Evolutionary conservation across 2,329 filamentous ascomycete species (phyloP).

Genomic region (Penicillium decumbens): DNA sequence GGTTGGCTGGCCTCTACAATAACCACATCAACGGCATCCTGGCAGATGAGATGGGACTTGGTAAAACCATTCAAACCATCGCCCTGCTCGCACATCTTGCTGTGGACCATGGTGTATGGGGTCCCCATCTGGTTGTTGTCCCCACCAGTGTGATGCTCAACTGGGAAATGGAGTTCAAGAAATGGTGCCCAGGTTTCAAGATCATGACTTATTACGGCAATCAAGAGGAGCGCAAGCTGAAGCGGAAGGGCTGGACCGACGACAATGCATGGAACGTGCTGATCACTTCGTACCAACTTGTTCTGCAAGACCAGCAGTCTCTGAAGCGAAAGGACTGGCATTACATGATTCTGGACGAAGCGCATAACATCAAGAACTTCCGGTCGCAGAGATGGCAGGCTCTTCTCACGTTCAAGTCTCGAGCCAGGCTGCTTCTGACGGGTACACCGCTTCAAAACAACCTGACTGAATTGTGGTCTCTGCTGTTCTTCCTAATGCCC

Average conservation of each 20-base stretch:
- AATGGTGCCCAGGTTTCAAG: constrained; percentile 95
- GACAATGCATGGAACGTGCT: constrained; percentile 94
- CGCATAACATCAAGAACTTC: constrained; percentile 99
- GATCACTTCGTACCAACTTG: constrained; percentile 95
- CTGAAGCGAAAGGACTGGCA: constrained; percentile 93
- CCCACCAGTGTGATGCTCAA: constrained; percentile 98
- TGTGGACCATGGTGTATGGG: constrained; percentile 86
- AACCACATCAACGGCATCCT: constrained; percentile 94
- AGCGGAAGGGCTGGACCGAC: constrained; percentile 88
- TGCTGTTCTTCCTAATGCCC: constrained; percentile 94
- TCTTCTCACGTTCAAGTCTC: constrained; percentile 86
- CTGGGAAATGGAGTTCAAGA: constrained; percentile 99
- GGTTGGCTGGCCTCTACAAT: constrained; percentile 87
- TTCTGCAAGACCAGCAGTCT: constrained; percentile 87
- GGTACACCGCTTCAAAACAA: constrained; percentile 97
- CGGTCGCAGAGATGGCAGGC: constrained; percentile 96
- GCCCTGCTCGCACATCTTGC: constrained; percentile 88
- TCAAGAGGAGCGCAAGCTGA: constrained; percentile 84
- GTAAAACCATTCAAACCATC: constrained; percentile 98
- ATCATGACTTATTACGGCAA: constrained; percentile 95
- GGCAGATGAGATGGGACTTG: constrained; percentile 96
- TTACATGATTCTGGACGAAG: constrained; percentile 96
- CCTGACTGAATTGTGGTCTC: constrained; percentile 90
- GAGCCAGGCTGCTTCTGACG: constrained; percentile 78
- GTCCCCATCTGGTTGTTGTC: constrained; percentile 90